phyloP scores from a whole-genome alignment of 164 flowering plant species.

The Tetrastigma voinierianum region DNA sequence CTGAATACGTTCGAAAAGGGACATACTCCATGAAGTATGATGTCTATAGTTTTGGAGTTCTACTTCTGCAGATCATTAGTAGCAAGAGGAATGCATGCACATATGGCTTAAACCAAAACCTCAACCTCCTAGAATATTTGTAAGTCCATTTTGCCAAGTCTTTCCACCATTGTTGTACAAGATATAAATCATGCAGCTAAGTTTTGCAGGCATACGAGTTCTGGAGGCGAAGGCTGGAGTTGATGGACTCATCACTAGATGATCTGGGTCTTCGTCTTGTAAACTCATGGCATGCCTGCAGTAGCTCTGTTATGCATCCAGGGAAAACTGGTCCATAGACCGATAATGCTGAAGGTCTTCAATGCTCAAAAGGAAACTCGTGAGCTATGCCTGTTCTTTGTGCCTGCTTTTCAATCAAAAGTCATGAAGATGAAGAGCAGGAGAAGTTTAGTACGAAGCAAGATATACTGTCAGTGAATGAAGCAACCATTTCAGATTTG shows the following conservation, averaged over 20 bases:
- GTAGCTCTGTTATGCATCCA: conserved; percentile 22
- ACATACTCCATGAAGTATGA: conserved; percentile 28
- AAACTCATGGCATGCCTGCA: conserved; percentile 19
- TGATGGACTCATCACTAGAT: conserved; percentile 26
- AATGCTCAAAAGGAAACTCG: conserved; percentile 19
- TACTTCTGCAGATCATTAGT: conserved; percentile 30
- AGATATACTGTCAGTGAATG: background rate
- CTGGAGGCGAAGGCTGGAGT: conserved; percentile 28
- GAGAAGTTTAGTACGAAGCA: background rate
- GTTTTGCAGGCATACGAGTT: conserved; percentile 21
- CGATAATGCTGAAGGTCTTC: conserved; percentile 26
- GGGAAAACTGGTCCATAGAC: conserved; percentile 14
- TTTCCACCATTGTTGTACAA: background rate
- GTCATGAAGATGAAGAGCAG: background rate
- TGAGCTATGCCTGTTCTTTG: background rate
- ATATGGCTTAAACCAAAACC: conserved; percentile 12
- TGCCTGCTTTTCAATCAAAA: conserved; percentile 18
- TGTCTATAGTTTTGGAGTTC: conserved; percentile 38
- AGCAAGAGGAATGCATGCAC: conserved; percentile 15
- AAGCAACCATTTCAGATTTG: conserved; percentile 7
- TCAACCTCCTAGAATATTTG: conserved; percentile 28
- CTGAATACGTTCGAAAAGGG: conserved; percentile 27
- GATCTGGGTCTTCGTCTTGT: conserved; percentile 12
- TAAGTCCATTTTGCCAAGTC: conserved; percentile 7
- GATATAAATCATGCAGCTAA: background rate